A percentile compares a stretch with the other conserved stretches of the same genome.
phyloP scores from a whole-genome alignment of 148 eudicot species.

The Rhododendron simsii region DNA sequence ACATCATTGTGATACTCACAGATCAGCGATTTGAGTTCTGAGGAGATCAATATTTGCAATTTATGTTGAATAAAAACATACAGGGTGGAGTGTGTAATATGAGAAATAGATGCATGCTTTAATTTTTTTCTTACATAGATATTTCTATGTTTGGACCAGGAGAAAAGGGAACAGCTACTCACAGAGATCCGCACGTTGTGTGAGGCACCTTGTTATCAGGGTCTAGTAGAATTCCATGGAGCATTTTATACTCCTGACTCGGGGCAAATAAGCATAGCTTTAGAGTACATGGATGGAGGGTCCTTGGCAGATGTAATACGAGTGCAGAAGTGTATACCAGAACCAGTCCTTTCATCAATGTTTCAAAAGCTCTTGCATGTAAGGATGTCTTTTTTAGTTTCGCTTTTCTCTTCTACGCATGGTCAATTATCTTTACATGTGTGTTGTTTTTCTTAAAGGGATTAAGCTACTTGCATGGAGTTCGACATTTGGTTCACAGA shows the following conservation, averaged over 20 bases:
- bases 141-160: constrained; percentile 32
- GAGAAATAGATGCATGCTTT: background rate
- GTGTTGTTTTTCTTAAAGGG: constrained; percentile 45
- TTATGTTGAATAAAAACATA: background rate
- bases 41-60: background rate
- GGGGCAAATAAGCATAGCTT: constrained; percentile 94
- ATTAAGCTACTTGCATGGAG: constrained; percentile 83
- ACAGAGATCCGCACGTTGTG: constrained; percentile 92
- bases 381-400: background rate
- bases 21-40: background rate
- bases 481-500: constrained; percentile 82
- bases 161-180: constrained; percentile 88
- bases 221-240: constrained; percentile 92
- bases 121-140: constrained; percentile 6
- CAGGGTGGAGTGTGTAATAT: background rate
- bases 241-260: constrained; percentile 94
- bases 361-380: constrained; percentile 73
- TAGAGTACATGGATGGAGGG: constrained; percentile 98
- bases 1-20: background rate
- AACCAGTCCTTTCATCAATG: constrained; percentile 73
- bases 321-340: constrained; percentile 61
- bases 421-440: constrained; percentile 5
- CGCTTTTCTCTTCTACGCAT: background rate
- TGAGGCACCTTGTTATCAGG: constrained; percentile 86
- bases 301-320: constrained; percentile 77